Evolutionary conservation across 371 early-diverging fungal species (phyloP).

Genomic region (Rhizopus stolonifer): DNA sequence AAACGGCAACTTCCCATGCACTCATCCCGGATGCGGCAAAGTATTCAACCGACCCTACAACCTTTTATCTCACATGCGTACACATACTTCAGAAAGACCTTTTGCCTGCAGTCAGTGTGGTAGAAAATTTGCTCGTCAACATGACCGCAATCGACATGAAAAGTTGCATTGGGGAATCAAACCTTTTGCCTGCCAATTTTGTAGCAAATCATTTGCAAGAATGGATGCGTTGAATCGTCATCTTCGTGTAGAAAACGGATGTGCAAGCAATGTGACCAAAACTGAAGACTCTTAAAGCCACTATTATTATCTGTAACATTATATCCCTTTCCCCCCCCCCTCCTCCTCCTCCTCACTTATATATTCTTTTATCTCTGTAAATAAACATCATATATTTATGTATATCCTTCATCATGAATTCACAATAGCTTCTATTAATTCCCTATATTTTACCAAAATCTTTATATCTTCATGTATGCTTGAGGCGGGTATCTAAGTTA

Average conservation of each 20-base stretch:
- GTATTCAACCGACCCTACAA: conserved; percentile 72
- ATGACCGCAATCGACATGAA: conserved; percentile 54
- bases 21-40: conserved; percentile 59
- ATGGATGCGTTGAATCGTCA: conserved; percentile 71
- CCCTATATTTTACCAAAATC: background rate
- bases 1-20: conserved; percentile 17
- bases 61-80: conserved; percentile 69
- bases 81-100: conserved; percentile 58
- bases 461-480: background rate
- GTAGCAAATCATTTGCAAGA: conserved; percentile 50
- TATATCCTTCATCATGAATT: background rate
- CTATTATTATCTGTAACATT: too few species aligned
- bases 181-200: conserved; percentile 49
- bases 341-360: too few species aligned
- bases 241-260: conserved; percentile 61
- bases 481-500: background rate
- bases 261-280: conserved; percentile 14
- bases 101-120: conserved; percentile 45
- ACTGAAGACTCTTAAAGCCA: too few species aligned
- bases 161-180: conserved; percentile 51
- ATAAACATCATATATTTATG: too few species aligned
- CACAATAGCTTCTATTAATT: background rate
- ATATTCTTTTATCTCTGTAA: too few species aligned
- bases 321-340: too few species aligned
- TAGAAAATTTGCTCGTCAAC: conserved; percentile 48